Conservation (phyloP, 2,329 filamentous ascomycete genomes). For the Neobulgaria alba region DNA sequence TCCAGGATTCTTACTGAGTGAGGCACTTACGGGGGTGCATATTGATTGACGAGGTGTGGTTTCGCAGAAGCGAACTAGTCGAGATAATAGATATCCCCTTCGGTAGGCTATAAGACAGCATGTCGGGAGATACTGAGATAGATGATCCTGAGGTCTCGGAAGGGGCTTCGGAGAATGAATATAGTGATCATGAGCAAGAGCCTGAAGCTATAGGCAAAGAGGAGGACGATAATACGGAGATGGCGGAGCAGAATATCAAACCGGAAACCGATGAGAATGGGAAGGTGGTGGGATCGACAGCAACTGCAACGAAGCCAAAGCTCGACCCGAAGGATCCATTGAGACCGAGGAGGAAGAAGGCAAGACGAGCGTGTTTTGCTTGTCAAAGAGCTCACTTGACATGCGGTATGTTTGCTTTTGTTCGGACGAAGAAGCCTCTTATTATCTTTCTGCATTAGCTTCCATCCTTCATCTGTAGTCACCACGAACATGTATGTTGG, state of each 20-base stretch:
- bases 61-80: slow-evolving; percentile 23
- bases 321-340: slow-evolving; percentile 81
- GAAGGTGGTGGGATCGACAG: slow-evolving; percentile 31
- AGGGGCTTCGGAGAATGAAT: slow-evolving; percentile 29
- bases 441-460: not conserved
- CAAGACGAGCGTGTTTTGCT: slow-evolving; percentile 87
- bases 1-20: slow-evolving; percentile 19
- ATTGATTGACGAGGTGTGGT: slow-evolving; percentile 26
- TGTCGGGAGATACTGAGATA: slow-evolving; percentile 30
- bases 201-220: slow-evolving; percentile 24
- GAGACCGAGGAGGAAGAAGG: slow-evolving; percentile 89
- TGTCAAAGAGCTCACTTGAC: slow-evolving; percentile 96
- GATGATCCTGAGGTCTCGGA: slow-evolving; percentile 30
- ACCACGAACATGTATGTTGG: not conserved
- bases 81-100: slow-evolving; percentile 9
- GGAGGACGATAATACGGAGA: slow-evolving; percentile 27
- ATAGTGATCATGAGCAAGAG: slow-evolving; percentile 28
- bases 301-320: slow-evolving; percentile 46
- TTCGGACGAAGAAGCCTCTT: not conserved
- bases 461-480: not conserved
- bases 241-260: slow-evolving; percentile 28
- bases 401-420: slow-evolving; percentile 66
- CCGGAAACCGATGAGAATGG: slow-evolving; percentile 26
- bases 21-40: slow-evolving; percentile 16
- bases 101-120: slow-evolving; percentile 25